Percentiles rank a stretch among this genome's conserved stretches.
Conservation (phyloP, 1,284 basidiomycete genomes). For the Paramarasmius palmivorus region DNA sequence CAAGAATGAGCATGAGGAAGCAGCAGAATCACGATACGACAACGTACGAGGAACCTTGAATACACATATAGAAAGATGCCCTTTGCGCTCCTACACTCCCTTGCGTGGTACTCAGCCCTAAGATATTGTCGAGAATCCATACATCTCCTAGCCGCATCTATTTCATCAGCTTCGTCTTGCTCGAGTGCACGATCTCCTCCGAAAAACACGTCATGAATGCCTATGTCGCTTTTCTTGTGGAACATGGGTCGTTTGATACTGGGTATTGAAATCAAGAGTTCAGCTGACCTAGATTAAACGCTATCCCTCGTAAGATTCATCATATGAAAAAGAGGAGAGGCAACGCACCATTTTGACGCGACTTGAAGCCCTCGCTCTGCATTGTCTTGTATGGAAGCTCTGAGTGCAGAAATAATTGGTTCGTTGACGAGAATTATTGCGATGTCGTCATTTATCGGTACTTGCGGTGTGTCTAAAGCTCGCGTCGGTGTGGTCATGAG, state of each 20-base stretch:
- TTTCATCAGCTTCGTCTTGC: slow-evolving; percentile 9
- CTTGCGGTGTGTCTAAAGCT: too few species aligned
- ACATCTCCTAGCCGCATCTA: slow-evolving; percentile 12
- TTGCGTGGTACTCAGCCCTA: slow-evolving; percentile 1
- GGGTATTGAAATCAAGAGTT: slow-evolving; percentile 12
- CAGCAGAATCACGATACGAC: not conserved
- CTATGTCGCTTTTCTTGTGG: not conserved
- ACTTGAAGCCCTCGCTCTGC: slow-evolving; percentile 9
- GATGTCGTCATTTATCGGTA: too few species aligned
- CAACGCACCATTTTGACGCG: slow-evolving; percentile 12
- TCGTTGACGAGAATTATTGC: not conserved
- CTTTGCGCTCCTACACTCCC: slow-evolving; percentile 6
- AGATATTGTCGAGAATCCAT: slow-evolving; percentile 14
- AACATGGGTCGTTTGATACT: slow-evolving; percentile 2
- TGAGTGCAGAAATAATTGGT: slow-evolving; percentile 8
- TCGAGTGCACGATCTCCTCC: not conserved
- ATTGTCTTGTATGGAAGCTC: slow-evolving; percentile 6
- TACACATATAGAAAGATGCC: slow-evolving; percentile 12
- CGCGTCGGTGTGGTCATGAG: too few species aligned
- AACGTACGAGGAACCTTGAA: slow-evolving; percentile 13
- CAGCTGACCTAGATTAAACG: slow-evolving; percentile 9
- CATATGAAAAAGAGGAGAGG: not conserved
- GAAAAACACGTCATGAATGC: not conserved
- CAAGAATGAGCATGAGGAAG: not conserved
- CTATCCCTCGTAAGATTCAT: not conserved